These are phyloP conservation scores for Trichoderma harzianum DNA, from an alignment of 2,329 filamentous ascomycete species.

Conservation along the genomic window DNA sequence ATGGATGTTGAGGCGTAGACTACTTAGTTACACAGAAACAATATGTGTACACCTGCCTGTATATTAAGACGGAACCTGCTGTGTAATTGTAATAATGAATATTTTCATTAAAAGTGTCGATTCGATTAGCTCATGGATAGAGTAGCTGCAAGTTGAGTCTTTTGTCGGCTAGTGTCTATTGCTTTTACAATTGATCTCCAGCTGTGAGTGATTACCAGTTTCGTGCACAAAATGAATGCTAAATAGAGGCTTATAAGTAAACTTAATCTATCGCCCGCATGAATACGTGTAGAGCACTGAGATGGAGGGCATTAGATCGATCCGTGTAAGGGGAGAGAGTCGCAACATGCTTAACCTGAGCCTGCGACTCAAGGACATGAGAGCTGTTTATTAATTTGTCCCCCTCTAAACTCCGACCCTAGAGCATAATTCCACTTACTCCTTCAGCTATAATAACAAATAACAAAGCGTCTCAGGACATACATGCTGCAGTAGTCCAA, in stretches of 20 bases:
- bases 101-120: background rate
- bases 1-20: conserved; percentile 41
- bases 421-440: background rate
- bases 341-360: background rate
- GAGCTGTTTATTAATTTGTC: background rate
- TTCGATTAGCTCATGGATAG: background rate
- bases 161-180: background rate
- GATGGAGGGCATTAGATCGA: background rate
- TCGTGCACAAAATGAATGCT: background rate
- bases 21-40: background rate
- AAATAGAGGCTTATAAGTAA: background rate
- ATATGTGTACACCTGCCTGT: background rate
- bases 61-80: background rate
- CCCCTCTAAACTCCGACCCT: background rate
- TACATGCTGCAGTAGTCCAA: background rate
- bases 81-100: background rate
- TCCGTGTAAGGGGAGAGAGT: background rate
- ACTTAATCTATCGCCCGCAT: background rate
- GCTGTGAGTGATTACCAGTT: background rate
- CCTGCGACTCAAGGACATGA: background rate
- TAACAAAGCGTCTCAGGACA: background rate
- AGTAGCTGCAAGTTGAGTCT: background rate
- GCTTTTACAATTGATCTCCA: background rate
- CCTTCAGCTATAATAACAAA: background rate
- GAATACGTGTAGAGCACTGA: background rate